Percentiles rank a stretch among this genome's conserved stretches.
Evolutionary conservation across 495 filamentous ascomycete species (phyloP).

Genomic region (Elasticomyces elasticus): DNA sequence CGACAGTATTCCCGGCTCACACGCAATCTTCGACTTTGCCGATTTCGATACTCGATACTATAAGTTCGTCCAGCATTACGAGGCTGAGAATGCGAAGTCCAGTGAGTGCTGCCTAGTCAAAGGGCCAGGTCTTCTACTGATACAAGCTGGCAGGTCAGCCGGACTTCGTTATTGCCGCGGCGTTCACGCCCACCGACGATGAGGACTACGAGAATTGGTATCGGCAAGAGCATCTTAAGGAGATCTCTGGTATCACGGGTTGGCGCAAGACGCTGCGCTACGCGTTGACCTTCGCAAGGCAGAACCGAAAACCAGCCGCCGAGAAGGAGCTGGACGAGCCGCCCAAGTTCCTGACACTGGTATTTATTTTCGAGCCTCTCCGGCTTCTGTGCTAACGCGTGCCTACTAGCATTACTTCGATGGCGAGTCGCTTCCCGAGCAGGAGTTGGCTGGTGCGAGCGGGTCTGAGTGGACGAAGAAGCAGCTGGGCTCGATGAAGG

Average conservation of each 20-base stretch:
- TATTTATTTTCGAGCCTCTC: conserved; percentile 1
- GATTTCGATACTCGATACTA: conserved; percentile 26
- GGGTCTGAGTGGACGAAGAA: conserved; percentile 18
- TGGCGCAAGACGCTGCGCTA: conserved; percentile 15
- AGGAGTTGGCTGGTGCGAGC: conserved; percentile 3
- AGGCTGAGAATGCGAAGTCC: conserved; percentile 9
- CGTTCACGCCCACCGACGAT: conserved; percentile 17
- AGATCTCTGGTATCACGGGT: conserved; percentile 12
- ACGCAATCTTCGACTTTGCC: conserved; percentile 17
- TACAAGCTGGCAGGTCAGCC: conserved; percentile 5
- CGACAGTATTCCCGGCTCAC: conserved; percentile 17
- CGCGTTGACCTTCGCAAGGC: conserved; percentile 17
- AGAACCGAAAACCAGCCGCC: conserved; percentile 13
- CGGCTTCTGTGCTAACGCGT: background rate
- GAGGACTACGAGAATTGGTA: conserved; percentile 21
- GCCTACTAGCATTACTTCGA: conserved; percentile 4
- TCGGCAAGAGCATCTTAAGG: conserved; percentile 18
- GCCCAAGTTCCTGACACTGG: conserved; percentile 6
- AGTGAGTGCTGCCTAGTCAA: background rate
- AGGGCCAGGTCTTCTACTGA: background rate
- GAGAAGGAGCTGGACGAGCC: conserved; percentile 13
- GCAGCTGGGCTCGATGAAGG: conserved; percentile 5
- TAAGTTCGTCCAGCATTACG: conserved; percentile 12
- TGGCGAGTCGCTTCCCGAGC: conserved; percentile 2
- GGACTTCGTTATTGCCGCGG: conserved; percentile 16